A percentile compares a stretch with the other conserved stretches of the same genome.
Evolutionary conservation across 2,329 filamentous ascomycete species (phyloP).

Genomic region (Colletotrichum tabaci): DNA sequence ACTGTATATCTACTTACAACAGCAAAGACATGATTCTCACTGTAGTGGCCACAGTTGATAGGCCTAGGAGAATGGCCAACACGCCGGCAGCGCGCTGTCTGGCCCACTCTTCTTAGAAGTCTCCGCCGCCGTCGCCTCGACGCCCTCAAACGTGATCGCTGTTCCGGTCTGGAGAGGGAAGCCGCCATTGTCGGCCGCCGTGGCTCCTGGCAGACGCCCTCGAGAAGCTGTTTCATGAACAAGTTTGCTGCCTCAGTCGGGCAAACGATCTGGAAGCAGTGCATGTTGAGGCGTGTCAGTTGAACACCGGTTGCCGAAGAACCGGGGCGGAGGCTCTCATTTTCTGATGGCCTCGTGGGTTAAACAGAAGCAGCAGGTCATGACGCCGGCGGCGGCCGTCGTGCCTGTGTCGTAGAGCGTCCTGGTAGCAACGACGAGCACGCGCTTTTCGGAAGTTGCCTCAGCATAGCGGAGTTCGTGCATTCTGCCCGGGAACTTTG

Average conservation of each 20-base stretch:
- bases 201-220: conserved; percentile 20
- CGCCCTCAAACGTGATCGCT: neutral
- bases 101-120: conserved; percentile 10
- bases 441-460: neutral
- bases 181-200: neutral
- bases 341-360: conserved; percentile 18
- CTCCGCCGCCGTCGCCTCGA: neutral
- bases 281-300: neutral
- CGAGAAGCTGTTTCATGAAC: conserved; percentile 26
- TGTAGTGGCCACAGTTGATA: neutral
- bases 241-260: conserved; percentile 10
- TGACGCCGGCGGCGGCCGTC: neutral
- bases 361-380: conserved; percentile 12
- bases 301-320: no score
- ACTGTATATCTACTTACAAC: neutral
- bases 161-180: neutral
- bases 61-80: neutral
- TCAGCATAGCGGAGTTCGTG: conserved; percentile 22
- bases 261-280: conserved; percentile 15
- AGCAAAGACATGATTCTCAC: neutral
- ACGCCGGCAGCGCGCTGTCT: conserved; percentile 18
- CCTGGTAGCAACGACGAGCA: conserved; percentile 2
- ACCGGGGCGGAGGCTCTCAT: neutral
- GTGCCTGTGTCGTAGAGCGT: conserved; percentile 6
- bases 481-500: conserved; percentile 20